Base-by-base conservation (phyloP, 1,284 basidiomycete genomes). In the Sphagnurus paluster region DNA sequence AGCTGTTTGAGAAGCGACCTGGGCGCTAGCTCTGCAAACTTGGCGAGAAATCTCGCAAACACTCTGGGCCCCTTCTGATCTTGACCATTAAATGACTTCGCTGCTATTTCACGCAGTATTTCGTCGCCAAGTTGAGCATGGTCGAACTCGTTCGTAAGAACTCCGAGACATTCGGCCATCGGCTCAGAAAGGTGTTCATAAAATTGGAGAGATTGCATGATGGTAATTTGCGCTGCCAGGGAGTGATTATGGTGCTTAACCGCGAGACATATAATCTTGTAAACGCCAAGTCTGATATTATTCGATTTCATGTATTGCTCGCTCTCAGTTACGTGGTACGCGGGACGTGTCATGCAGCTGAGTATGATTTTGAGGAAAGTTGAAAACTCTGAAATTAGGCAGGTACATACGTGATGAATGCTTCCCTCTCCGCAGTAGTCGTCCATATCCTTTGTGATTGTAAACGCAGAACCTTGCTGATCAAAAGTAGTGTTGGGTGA, bases 141-240 rank as follows among this genome's bases (percentile, higher is more conserved):
- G 66, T 98, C 94, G 59, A 90, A 98, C 47, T 97, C 90, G 55
- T 86, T 86, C 13, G 87, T 80, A 36, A 98, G 77, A 34, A 88
- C 72, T 23, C 82, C 77, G 6, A 98, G 77, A 28, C 93, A 84
- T 56, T 98, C 94, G 0, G 95, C 95, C 86, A 98, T 91, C 0
- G 90, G 86, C 61, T 98, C 95, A 0, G 90, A 84, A 21, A 98
- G 80, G 63, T 98, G 95, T 59, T 99, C 96, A 59, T 87, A 93
- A 67, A 96, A 97, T 51, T 96, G 93, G 10, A 99, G 73, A 45
- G 82, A 84, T 64, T 98, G 94, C 67, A 95, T 88, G 66, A 99
- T 92, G 51, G 81, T 83, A 45, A 92, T 95, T 60, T 97, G 93
- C 0, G 90, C 90, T 37, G 84, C 83, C 48, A 89, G 83, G 1